Evolutionary conservation across 768 basidiomycete genomes (phyloP).

Genomic region (Gautieria morchelliformis): DNA sequence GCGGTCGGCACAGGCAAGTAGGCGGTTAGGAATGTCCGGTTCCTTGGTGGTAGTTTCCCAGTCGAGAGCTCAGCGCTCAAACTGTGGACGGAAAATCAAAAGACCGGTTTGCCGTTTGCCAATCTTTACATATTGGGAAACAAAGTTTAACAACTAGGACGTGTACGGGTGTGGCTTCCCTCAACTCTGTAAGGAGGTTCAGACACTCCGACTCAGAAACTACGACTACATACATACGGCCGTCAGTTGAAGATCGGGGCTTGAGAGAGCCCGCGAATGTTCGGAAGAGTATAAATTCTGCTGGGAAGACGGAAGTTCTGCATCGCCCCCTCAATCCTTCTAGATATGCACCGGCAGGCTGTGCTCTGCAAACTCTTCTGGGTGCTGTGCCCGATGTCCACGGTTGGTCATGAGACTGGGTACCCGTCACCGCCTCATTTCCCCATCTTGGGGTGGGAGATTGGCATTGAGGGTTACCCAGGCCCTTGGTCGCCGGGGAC

Average conservation of each 20-base stretch:
- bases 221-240: not conserved
- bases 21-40: not conserved
- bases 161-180: not conserved
- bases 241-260: not conserved
- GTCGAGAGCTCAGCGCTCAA: too few species aligned
- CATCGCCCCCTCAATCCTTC: not conserved
- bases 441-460: not conserved
- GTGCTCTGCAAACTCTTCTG: not conserved
- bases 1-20: not conserved
- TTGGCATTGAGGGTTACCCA: not conserved
- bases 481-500: not conserved
- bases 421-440: not conserved
- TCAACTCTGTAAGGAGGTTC: not conserved
- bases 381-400: not conserved
- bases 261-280: not conserved
- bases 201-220: not conserved
- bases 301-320: not conserved
- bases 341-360: not conserved
- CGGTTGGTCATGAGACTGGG: not conserved
- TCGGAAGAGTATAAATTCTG: not conserved
- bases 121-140: not conserved
- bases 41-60: too few species aligned
- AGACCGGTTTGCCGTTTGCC: not conserved
- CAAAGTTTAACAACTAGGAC: not conserved
- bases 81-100: not conserved